These are phyloP conservation scores for Tylopilus vinaceipallidus DNA, from an alignment of 768 basidiomycete species.

Conservation along the genomic window DNA sequence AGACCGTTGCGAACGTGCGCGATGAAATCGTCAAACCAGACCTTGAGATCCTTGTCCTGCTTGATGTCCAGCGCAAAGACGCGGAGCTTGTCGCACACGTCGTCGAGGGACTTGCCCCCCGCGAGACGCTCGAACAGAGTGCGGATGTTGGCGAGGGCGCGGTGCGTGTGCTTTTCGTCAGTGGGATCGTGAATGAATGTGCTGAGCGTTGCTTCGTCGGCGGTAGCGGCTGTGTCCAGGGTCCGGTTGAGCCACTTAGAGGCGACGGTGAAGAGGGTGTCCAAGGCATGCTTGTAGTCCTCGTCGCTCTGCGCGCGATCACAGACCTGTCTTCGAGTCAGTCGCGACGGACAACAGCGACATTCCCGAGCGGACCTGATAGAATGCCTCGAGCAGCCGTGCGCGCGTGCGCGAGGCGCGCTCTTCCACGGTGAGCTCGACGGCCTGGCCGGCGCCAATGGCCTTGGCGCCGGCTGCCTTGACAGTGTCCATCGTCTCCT, in stretches of 20 bases:
- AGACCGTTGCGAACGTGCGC: constrained; percentile 44
- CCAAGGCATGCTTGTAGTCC: constrained; percentile 54
- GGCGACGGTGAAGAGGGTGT: constrained; percentile 54
- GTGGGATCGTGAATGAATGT: constrained; percentile 62
- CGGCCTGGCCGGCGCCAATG: constrained; percentile 53
- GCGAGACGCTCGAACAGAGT: constrained; percentile 54
- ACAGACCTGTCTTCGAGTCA: constrained; percentile 43
- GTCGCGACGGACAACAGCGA: no score
- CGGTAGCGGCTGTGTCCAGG: constrained; percentile 47
- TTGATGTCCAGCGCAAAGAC: constrained; percentile 47
- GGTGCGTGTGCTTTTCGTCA: constrained; percentile 57
- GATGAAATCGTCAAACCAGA: constrained; percentile 57
- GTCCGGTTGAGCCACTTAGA: constrained; percentile 56
- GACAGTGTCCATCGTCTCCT: constrained; percentile 64
- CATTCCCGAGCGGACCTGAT: constrained; percentile 42
- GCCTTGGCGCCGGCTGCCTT: constrained; percentile 55
- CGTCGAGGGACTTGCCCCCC: constrained; percentile 45
- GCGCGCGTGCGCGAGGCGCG: constrained; percentile 39
- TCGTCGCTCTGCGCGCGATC: constrained; percentile 63
- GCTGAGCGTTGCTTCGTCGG: constrained; percentile 46
- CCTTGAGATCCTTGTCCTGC: constrained; percentile 49
- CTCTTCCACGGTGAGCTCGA: constrained; percentile 43
- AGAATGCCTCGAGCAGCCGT: constrained; percentile 50
- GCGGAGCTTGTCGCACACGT: constrained; percentile 42
- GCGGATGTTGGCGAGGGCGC: constrained; percentile 43